These are phyloP conservation scores for Inga leiocalycina DNA, from an alignment of 306 rosid genomes.

Conservation along the genomic window DNA sequence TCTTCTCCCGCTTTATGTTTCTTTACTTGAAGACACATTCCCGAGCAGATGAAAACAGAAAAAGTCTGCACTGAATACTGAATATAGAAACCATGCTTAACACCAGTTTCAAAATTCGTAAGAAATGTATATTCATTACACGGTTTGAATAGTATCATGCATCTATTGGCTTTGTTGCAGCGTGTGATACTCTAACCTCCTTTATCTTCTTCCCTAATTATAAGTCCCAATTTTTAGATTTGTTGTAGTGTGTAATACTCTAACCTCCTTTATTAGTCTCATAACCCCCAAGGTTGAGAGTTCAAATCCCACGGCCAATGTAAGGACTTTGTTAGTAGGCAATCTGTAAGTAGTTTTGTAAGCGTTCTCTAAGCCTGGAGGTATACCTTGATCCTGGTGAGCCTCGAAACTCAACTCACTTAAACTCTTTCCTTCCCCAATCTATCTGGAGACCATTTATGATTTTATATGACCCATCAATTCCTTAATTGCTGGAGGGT, in stretches of 20 bases:
- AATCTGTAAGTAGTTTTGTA: too few relatives aligned
- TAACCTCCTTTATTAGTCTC: not conserved
- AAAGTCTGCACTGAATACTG: not conserved
- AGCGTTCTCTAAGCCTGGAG: too few relatives aligned
- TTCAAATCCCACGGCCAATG: too few relatives aligned
- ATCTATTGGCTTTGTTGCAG: slow-evolving; percentile 1
- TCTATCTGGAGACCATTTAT: not conserved
- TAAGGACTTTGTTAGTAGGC: too few relatives aligned
- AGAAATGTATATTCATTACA: not conserved
- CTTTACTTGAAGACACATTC: not conserved
- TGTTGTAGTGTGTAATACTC: not conserved
- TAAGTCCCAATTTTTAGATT: not conserved
- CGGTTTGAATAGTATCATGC: not conserved
- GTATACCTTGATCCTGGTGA: too few relatives aligned
- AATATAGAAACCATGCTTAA: slow-evolving; percentile 18
- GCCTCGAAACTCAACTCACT: too few relatives aligned
- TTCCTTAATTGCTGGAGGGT: not conserved
- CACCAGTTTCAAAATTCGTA: not conserved
- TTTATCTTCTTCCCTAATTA: not conserved
- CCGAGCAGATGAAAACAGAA: not conserved
- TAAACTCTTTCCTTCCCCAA: not conserved
- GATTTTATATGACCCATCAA: not conserved
- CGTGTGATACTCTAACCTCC: not conserved
- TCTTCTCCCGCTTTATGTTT: slow-evolving; percentile 1
- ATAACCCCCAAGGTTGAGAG: too few relatives aligned